Evolutionary conservation across 163 green algal species (phyloP).

Genomic region (Chlamydomonas reinhardtii): DNA sequence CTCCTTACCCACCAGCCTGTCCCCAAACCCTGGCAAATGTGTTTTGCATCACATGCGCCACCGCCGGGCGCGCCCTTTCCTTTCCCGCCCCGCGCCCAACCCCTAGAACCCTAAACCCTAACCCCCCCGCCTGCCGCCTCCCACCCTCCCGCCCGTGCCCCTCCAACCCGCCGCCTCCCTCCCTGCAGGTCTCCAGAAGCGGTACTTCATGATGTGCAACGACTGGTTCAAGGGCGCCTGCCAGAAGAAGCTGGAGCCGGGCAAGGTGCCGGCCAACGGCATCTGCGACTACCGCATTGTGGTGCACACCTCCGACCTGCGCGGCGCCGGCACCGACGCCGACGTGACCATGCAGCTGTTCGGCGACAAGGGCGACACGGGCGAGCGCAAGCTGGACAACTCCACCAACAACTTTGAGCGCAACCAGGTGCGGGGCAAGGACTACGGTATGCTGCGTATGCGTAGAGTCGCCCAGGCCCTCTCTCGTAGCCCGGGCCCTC

Average conservation of each 20-base stretch:
- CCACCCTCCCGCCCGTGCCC: neutral
- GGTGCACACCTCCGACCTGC: conserved; percentile 70
- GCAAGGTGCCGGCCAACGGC: conserved; percentile 50
- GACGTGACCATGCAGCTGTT: conserved; percentile 52
- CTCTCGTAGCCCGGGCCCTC: no score
- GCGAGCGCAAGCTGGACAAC: conserved; percentile 62
- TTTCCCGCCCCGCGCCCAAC: no score
- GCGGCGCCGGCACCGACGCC: conserved; percentile 69
- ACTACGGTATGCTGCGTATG: no score
- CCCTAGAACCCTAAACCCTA: no score
- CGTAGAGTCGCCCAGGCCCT: no score
- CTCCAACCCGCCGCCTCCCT: no score
- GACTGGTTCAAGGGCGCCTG: conserved; percentile 73
- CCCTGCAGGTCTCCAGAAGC: conserved; percentile 53
- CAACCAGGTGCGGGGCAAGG: conserved; percentile 46
- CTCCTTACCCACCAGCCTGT: no score
- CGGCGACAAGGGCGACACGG: conserved; percentile 64
- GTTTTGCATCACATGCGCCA: no score
- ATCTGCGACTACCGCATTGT: conserved; percentile 60
- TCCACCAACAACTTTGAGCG: conserved; percentile 73
- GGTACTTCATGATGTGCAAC: conserved; percentile 72
- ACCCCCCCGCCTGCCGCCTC: no score
- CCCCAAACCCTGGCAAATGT: no score
- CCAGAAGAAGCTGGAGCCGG: conserved; percentile 55
- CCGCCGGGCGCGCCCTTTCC: no score